phyloP scores from a whole-genome alignment of 306 rosid genomes.

The Dryas drummondii region DNA sequence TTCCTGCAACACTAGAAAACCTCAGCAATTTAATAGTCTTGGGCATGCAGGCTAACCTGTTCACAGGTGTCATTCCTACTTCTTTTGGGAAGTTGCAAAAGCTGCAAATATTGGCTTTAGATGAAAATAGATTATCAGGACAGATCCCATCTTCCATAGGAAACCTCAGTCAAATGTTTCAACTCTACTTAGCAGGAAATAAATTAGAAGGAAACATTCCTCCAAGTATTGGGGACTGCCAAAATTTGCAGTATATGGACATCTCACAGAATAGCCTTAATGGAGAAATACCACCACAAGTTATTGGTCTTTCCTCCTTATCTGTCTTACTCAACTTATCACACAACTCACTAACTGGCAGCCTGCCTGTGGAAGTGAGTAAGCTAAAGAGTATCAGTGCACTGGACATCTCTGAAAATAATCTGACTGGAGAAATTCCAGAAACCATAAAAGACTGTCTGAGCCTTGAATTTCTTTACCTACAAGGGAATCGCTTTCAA shows the following conservation, averaged over 20 bases:
- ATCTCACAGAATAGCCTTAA: slow-evolving; percentile 18
- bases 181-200: slow-evolving; percentile 3
- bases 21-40: slow-evolving; percentile 9
- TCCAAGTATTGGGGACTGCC: slow-evolving; percentile 17
- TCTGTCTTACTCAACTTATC: slow-evolving; percentile 25
- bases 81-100: slow-evolving; percentile 24
- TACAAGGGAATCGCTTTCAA: slow-evolving; percentile 28
- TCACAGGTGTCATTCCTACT: slow-evolving; percentile 28
- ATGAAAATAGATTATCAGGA: slow-evolving; percentile 31
- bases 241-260: background rate
- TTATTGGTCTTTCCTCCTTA: slow-evolving; percentile 16
- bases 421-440: slow-evolving; percentile 33
- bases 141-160: slow-evolving; percentile 22
- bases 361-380: slow-evolving; percentile 24
- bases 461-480: slow-evolving; percentile 23
- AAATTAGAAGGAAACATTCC: slow-evolving; percentile 40
- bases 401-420: slow-evolving; percentile 34
- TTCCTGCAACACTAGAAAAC: slow-evolving; percentile 30
- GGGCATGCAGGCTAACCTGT: background rate
- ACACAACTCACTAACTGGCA: slow-evolving; percentile 26
- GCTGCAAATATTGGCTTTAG: background rate
- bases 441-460: slow-evolving; percentile 25
- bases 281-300: slow-evolving; percentile 34
- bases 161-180: slow-evolving; percentile 26
- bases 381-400: slow-evolving; percentile 2